A percentile compares a stretch with the other conserved stretches of the same genome.
phyloP scores from a whole-genome alignment of 495 filamentous ascomycete genomes.

The Tricharina praecox region DNA sequence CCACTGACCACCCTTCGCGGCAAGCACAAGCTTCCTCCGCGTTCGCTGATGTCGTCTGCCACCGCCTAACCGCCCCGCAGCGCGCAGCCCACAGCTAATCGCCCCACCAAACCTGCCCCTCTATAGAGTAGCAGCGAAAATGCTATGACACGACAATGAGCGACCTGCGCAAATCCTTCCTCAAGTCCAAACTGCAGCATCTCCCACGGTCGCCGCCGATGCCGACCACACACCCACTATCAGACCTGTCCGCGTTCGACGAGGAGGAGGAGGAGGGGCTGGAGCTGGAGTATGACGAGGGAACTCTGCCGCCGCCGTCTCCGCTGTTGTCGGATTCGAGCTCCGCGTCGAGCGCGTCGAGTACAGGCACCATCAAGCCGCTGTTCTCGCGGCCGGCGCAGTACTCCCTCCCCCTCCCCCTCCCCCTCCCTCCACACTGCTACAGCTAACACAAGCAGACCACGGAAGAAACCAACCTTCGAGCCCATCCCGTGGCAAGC shows the following conservation, averaged over 20 bases:
- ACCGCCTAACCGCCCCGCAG: background rate
- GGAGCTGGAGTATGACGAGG: slow-evolving; percentile 15
- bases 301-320: slow-evolving; percentile 12
- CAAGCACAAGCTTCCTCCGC: no score
- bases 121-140: background rate
- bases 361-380: slow-evolving; percentile 78
- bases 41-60: background rate
- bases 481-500: slow-evolving; percentile 59
- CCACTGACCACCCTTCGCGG: no score
- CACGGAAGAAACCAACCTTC: slow-evolving; percentile 26
- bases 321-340: slow-evolving; percentile 18
- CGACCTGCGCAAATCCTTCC: slow-evolving; percentile 68
- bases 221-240: slow-evolving; percentile 18
- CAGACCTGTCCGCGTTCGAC: slow-evolving; percentile 11
- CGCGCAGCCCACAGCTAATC: background rate
- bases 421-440: slow-evolving; percentile 1
- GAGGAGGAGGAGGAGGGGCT: slow-evolving; percentile 37
- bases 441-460: slow-evolving; percentile 8
- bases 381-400: slow-evolving; percentile 18
- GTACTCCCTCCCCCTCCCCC: slow-evolving; percentile 9
- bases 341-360: slow-evolving; percentile 40
- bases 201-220: slow-evolving; percentile 41
- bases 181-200: slow-evolving; percentile 55
- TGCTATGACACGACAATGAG: slow-evolving; percentile 53
- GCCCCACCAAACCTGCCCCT: background rate